These are phyloP conservation scores for Blakeslea trispora DNA, from an alignment of 371 early-diverging fungal genomes.

Conservation along the genomic window DNA sequence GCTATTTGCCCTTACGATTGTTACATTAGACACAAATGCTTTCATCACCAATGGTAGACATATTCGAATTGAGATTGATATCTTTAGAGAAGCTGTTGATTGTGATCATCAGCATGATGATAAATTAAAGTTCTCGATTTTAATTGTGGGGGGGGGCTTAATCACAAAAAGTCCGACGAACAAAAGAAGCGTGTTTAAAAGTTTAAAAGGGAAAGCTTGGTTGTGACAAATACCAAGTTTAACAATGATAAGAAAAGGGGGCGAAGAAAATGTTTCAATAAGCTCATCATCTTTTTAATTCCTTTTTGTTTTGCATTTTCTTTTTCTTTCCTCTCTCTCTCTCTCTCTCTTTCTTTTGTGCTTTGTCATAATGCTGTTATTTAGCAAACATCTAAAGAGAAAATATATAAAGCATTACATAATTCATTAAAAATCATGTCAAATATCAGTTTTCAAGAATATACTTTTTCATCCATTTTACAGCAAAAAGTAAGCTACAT, in stretches of 20 bases:
- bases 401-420: not conserved
- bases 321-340: not conserved
- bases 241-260: not conserved
- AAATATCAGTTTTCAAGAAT: not conserved
- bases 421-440: not conserved
- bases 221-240: not conserved
- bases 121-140: too few relatives aligned
- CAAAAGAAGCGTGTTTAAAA: not conserved
- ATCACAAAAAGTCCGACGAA: not conserved
- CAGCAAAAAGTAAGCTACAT: too few relatives aligned
- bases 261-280: constrained; percentile 1
- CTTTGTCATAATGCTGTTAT: not conserved
- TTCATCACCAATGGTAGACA: too few relatives aligned
- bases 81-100: too few relatives aligned
- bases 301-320: not conserved
- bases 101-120: too few relatives aligned
- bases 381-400: not conserved
- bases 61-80: too few relatives aligned
- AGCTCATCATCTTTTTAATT: too few relatives aligned
- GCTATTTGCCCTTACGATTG: too few relatives aligned
- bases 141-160: too few relatives aligned
- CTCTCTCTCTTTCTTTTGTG: not conserved
- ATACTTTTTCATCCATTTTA: too few relatives aligned
- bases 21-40: too few relatives aligned
- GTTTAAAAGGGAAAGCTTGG: constrained; percentile 2